Base-by-base conservation (phyloP, 164 flowering plant species). In the Vitis riparia region DNA sequence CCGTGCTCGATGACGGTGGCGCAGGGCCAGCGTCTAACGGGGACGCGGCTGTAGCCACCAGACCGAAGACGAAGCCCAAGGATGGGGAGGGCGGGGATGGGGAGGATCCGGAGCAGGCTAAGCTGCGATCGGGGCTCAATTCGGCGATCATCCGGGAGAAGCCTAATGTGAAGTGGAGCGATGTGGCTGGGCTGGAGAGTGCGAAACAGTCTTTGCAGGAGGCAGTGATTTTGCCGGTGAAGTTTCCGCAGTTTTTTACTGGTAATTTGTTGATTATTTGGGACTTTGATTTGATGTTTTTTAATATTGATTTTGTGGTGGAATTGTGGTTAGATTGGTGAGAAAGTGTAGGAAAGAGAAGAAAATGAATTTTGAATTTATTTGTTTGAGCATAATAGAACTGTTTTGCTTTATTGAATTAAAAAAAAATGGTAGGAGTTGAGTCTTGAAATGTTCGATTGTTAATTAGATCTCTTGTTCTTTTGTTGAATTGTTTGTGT, bases 201-300 rank as follows among this genome's bases (percentile, higher is more conserved):
- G 99, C 98, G 32, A 93, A 95, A 77, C 98, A 95, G 84, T 88
- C 99, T 1, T 76, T 95, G 80, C 98, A 95, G 82, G 97, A 95
- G 83, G 99, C 99, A 0, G 99, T 93, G 14, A 93, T 95, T 44
- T 80, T 95, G 61, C 99, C 99, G 0, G 97, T 95, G 56, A 95
- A 93, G 73, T 95, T 91, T 71, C 98, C 98, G 2, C 98, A 95
- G 85, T 93, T 95, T 70, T 95, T 93, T 68, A 90, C 97, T 63
- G 98, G 99, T 93, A 12, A 37, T 79, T 75, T 44, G 9, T 49
- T 11, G 9, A 37, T 56, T 63, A 4, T 15, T 63, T 61, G 5
- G 60, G 9, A 23, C 19, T 14, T 29, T 17, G 5, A 4, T 4
- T 5, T 60, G 32, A 15, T 58, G 6, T 3, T 1, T 12, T 16